A percentile compares a stretch with the other conserved stretches of the same genome.
Conservation (phyloP, 2,329 filamentous ascomycete species). For the Sporothrix phasma region DNA sequence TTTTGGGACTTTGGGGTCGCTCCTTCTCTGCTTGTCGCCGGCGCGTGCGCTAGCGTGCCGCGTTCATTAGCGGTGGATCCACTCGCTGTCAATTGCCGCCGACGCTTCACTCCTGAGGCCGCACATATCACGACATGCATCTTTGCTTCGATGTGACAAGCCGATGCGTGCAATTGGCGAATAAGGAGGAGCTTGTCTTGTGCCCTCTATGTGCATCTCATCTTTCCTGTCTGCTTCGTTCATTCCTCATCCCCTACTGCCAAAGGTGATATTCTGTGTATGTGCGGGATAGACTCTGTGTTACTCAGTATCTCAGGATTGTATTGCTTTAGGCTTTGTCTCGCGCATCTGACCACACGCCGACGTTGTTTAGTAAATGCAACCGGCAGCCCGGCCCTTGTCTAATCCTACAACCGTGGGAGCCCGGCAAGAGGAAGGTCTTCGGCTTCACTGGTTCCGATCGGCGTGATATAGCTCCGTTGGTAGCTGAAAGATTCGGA, state of each 20-base stretch:
- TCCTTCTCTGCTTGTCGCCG: neutral
- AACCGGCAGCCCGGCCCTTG: constrained; percentile 20
- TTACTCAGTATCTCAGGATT: too few species aligned
- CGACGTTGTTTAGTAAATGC: neutral
- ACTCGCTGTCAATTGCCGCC: constrained; percentile 20
- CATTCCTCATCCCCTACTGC: too few species aligned
- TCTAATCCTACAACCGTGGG: neutral
- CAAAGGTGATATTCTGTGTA: too few species aligned
- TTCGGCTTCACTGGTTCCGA: neutral
- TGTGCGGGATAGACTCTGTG: too few species aligned
- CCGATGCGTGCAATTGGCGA: neutral
- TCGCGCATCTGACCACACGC: neutral
- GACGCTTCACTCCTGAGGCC: constrained; percentile 19
- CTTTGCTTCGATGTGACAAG: neutral
- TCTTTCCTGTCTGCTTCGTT: neutral
- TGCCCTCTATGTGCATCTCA: neutral
- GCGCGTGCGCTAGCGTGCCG: constrained; percentile 8
- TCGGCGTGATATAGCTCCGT: neutral
- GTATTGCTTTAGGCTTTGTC: neutral
- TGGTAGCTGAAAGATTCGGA: neutral
- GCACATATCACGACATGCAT: constrained; percentile 17
- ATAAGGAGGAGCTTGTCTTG: neutral
- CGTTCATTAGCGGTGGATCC: constrained; percentile 10
- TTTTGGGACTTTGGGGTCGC: neutral
- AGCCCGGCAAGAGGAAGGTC: constrained; percentile 5